These are phyloP conservation scores for Eimeria nieschulzi DNA, from an alignment of 169 alveolate genomes.

Conservation along the genomic window DNA sequence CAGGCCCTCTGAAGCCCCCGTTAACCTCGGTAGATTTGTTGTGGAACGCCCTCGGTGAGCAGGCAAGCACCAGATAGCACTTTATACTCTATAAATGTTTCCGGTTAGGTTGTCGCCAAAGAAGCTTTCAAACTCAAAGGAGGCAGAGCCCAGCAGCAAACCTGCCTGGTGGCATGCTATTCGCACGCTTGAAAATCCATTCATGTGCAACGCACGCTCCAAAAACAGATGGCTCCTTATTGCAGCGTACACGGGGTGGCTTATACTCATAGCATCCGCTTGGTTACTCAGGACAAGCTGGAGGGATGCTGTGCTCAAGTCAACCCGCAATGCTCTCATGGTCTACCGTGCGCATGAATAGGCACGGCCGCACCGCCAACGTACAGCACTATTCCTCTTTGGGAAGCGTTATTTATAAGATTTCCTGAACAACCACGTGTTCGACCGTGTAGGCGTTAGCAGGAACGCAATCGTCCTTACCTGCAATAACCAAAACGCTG, in stretches of 20 bases:
- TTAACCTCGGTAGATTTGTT: constrained; percentile 25
- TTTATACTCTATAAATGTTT: too few species aligned
- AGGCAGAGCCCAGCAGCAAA: neutral
- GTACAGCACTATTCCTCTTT: too few species aligned
- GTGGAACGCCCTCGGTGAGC: constrained; percentile 34
- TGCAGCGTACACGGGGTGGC: constrained; percentile 42
- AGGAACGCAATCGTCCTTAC: constrained; percentile 47
- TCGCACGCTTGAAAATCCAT: constrained; percentile 2
- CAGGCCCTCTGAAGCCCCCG: constrained; percentile 47
- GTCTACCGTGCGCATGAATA: neutral
- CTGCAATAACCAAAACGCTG: constrained; percentile 1
- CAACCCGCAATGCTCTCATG: neutral
- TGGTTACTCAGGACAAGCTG: constrained; percentile 26
- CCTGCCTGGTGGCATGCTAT: constrained; percentile 1
- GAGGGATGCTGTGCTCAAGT: constrained; percentile 19
- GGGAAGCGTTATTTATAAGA: constrained; percentile 8
- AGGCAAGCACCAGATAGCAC: neutral
- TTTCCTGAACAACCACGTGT: constrained; percentile 55
- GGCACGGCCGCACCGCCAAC: neutral
- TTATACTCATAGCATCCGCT: constrained; percentile 14
- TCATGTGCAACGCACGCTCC: neutral
- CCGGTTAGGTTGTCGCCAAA: too few species aligned
- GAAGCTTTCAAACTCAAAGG: too few species aligned
- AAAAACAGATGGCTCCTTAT: neutral
- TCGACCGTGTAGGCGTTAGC: constrained; percentile 24